Evolutionary conservation across 2,329 filamentous ascomycete species (phyloP), one percentile per base, ranked within the genome.

Genomic region (Sclerotiophoma versabilis): DNA sequence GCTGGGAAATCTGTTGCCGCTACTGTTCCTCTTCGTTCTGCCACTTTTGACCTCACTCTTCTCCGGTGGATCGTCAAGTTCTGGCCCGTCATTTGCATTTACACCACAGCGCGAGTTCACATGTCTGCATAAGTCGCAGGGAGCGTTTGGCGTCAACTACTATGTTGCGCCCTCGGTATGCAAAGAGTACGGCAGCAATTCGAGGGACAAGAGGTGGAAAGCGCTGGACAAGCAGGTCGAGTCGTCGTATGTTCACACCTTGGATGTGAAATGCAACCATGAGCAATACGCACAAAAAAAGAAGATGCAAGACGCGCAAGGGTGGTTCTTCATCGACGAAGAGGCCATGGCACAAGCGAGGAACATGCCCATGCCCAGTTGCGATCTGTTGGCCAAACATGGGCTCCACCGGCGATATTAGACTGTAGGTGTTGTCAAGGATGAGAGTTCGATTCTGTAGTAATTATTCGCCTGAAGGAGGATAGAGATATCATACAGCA

Each of bases 291-390:
- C 83, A 45, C 84, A 88, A 74, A 83, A 87, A 69, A 81, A 86
- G 60, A 80, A 92, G 75, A 80, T 87, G 58, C 87, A 96, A 60
- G 88, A 91, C 41, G 92, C 93, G 0, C 86, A 90, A 65, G 93
- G 93, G 3, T 96, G 92, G 89, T 92, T 96, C 70, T 92, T 86
- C 74, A 85, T 87, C 49, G 92, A 97, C 68, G 81, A 86, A 46
- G 87, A 88, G 58, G 92, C 92, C 80, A 85, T 96, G 85, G 84
- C 87, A 57, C 76, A 85, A 54, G 93, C 93, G 25, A 78, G 82
- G 55, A 77, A 77, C 19, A 81, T 88, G 81, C 78, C 83, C 38
- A 81, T 86, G 79, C 81, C 80, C 71, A 83, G 78, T 63, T 90
- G 87, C 73, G 77, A 77, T 65, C 80, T 79, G 59, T 69, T 89